A percentile compares a stretch with the other conserved stretches of the same genome.
These are phyloP conservation scores for Pythium rhizo-oryzae DNA, from an alignment of 352 stramenopile species.

Conservation along the genomic window DNA sequence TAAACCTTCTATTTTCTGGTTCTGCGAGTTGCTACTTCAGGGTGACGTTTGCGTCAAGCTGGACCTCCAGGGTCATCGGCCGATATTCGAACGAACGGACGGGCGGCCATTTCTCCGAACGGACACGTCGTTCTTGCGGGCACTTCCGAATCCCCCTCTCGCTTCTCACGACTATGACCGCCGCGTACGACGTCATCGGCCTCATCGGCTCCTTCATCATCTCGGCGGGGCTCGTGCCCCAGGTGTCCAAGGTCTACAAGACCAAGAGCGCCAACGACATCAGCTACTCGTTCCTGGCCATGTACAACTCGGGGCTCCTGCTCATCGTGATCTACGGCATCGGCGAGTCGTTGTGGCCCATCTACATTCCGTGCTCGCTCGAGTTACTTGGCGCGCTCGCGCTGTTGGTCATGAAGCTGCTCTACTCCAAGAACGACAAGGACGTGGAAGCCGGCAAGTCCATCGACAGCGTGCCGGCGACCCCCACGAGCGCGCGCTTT, in stretches of 20 bases:
- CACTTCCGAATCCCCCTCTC: background rate
- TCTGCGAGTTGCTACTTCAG: constrained; percentile 2
- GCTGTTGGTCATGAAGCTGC: constrained; percentile 50
- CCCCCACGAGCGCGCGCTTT: background rate
- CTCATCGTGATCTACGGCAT: constrained; percentile 53
- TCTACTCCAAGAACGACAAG: constrained; percentile 29
- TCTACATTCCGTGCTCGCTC: constrained; percentile 56
- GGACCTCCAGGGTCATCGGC: background rate
- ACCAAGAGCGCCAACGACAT: constrained; percentile 68
- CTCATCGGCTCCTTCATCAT: constrained; percentile 67
- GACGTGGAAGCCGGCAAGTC: background rate
- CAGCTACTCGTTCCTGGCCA: constrained; percentile 46
- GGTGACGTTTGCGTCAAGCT: background rate
- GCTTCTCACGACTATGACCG: constrained; percentile 4
- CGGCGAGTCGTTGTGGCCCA: constrained; percentile 53
- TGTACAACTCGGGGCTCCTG: constrained; percentile 45
- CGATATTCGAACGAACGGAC: background rate
- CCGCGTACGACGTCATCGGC: constrained; percentile 49
- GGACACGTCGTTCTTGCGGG: background rate
- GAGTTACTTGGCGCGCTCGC: constrained; percentile 42
- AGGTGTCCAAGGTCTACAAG: constrained; percentile 62
- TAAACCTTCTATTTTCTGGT: too few species aligned
- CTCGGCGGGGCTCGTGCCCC: constrained; percentile 53
- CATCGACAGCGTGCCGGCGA: background rate
- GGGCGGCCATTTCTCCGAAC: constrained; percentile 1